phyloP scores from a whole-genome alignment of 2,329 filamentous ascomycete species.

The Grosmannia serpens region DNA sequence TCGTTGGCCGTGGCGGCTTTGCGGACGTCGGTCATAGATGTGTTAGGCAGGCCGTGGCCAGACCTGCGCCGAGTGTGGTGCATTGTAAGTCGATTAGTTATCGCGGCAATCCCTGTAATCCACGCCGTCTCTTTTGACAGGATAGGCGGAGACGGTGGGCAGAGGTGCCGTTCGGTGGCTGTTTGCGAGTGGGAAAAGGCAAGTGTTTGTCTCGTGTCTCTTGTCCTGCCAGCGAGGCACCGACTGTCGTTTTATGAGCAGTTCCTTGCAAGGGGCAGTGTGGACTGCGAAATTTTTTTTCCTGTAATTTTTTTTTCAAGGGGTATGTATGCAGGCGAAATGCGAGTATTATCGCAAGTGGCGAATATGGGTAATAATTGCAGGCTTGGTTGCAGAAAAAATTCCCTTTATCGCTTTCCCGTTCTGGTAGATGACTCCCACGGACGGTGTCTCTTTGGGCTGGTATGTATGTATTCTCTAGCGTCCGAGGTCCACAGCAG shows the following conservation, averaged over 20 bases:
- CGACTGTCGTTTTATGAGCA: background rate
- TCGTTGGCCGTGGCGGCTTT: slow-evolving; percentile 36
- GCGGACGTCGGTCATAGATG: slow-evolving; percentile 43
- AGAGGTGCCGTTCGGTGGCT: background rate
- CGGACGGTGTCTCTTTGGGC: background rate
- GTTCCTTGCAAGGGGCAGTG: background rate
- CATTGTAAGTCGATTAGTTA: slow-evolving; percentile 26
- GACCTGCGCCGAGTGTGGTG: slow-evolving; percentile 47
- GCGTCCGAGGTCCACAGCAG: background rate
- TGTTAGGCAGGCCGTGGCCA: slow-evolving; percentile 39
- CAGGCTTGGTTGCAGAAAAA: background rate
- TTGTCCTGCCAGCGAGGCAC: background rate
- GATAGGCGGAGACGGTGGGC: background rate
- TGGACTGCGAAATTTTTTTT: background rate
- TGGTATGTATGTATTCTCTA: background rate
- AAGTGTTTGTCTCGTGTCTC: background rate
- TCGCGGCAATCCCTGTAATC: background rate
- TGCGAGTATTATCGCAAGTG: slow-evolving; percentile 1
- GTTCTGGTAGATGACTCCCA: background rate
- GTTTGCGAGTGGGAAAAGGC: background rate
- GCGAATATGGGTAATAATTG: slow-evolving; percentile 1
- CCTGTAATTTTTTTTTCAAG: background rate
- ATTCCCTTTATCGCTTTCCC: background rate
- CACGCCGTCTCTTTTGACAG: background rate
- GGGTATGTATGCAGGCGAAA: background rate